Evolutionary conservation across 768 basidiomycete species (phyloP).

Genomic region (Mycena filopes): DNA sequence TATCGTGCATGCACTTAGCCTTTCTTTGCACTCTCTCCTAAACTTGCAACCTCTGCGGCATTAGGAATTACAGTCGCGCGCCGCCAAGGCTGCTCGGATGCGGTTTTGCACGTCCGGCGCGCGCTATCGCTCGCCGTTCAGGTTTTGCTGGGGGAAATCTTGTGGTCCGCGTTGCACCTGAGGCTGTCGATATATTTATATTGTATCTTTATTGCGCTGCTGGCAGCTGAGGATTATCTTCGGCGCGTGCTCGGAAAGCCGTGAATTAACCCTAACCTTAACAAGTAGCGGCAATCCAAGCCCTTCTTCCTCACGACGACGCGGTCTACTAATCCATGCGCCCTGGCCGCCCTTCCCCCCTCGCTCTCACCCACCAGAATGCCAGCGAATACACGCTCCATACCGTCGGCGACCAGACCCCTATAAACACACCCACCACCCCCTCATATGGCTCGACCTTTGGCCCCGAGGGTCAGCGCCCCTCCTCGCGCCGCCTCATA

Average conservation of each 20-base stretch:
- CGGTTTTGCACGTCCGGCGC: slow-evolving; percentile 14
- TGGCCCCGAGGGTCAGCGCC: slow-evolving; percentile 34
- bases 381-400: slow-evolving; percentile 71
- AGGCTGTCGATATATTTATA: not conserved
- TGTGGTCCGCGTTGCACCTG: slow-evolving; percentile 17
- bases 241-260: no score
- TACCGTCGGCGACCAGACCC: slow-evolving; percentile 60
- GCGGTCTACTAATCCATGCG: no score
- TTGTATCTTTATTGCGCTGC: slow-evolving; percentile 4
- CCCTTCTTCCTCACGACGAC: no score
- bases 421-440: slow-evolving; percentile 56
- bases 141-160: slow-evolving; percentile 17
- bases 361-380: slow-evolving; percentile 44
- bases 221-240: no score
- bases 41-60: not conserved
- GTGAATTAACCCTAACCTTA: no score
- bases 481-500: slow-evolving; percentile 67
- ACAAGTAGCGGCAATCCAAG: no score
- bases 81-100: not conserved
- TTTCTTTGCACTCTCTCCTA: not conserved
- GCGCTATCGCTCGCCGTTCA: slow-evolving; percentile 14
- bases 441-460: slow-evolving; percentile 62
- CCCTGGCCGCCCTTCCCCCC: slow-evolving; percentile 1
- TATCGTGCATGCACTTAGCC: not conserved
- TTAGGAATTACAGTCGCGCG: slow-evolving; percentile 11